These are phyloP conservation scores for Adenanthera pavonina DNA, from an alignment of 306 rosid species.

Conservation along the genomic window DNA sequence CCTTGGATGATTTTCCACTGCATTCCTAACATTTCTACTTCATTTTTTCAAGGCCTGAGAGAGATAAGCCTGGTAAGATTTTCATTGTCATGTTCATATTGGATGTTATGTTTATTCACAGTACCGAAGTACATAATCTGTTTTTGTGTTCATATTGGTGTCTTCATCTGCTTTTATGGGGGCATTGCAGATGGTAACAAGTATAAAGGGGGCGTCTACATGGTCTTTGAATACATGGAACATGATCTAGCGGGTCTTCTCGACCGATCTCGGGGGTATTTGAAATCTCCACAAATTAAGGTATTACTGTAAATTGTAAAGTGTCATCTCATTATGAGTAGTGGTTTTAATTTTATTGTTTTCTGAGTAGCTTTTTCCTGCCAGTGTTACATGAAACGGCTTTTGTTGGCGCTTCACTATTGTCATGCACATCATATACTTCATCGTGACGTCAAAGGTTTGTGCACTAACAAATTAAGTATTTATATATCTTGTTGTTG, in stretches of 20 bases:
- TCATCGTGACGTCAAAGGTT: slow-evolving; percentile 75
- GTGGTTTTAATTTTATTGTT: slow-evolving; percentile 15
- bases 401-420: slow-evolving; percentile 68
- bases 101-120: slow-evolving; percentile 8
- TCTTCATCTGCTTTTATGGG: neutral
- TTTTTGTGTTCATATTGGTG: no score
- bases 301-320: slow-evolving; percentile 34
- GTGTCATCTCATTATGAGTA: neutral
- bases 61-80: slow-evolving; percentile 54
- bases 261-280: slow-evolving; percentile 63
- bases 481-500: slow-evolving; percentile 16
- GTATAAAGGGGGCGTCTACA: slow-evolving; percentile 62
- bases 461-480: slow-evolving; percentile 13
- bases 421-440: slow-evolving; percentile 66
- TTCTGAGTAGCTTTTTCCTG: slow-evolving; percentile 32
- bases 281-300: slow-evolving; percentile 69
- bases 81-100: slow-evolving; percentile 8
- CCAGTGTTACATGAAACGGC: slow-evolving; percentile 69
- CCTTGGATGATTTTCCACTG: slow-evolving; percentile 4
- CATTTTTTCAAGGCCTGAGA: slow-evolving; percentile 54
- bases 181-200: slow-evolving; percentile 54
- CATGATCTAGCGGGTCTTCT: slow-evolving; percentile 73
- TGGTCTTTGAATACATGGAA: slow-evolving; percentile 83
- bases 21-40: slow-evolving; percentile 24
- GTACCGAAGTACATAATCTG: neutral